Evolutionary conservation across 331 rosid species (phyloP), one percentile per base, ranked within the genome.

Genomic region (Rhamnella rubrinervis): DNA sequence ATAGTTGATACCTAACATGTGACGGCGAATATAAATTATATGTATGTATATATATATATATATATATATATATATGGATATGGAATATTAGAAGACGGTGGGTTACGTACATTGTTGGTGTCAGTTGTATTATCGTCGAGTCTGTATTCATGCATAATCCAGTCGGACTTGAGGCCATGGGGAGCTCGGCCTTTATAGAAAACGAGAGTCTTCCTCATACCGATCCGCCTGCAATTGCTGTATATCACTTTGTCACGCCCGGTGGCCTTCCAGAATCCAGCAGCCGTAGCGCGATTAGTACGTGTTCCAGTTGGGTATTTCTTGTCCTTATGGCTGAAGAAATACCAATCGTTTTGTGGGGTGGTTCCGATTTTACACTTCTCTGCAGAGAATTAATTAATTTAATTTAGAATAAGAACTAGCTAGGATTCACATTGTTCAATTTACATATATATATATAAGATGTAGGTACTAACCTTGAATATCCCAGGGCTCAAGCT

Each of bases 131-230:
- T 88, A 25, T 88, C 95, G 8, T 91, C 95, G 4, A 88, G 86
- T 53, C 97, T 79, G 37, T 91, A 91, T 64, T 91, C 97, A 67
- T 91, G 97, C 95, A 91, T 91, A 84, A 91, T 91, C 95, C 95
- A 91, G 58, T 91, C 95, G 4, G 92, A 91, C 69, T 91, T 91
- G 21, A 75, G 90, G 55, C 97, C 97, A 16, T 88, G 97, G 19
- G 97, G 97, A 19, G 97, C 97, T 37, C 97, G 83, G 53, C 97
- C 97, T 76, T 84, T 88, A 84, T 91, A 91, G 75, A 91, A 91
- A 66, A 91, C 97, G 21, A 91, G 78, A 39, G 97, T 91, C 84
- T 91, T 91, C 46, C 97, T 79, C 97, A 91, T 91, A 15, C 97
- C 97, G 56, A 91, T 88, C 64, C 95, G 76, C 79, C 69, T 83